These are phyloP conservation scores for Blastobotrys petasosporus DNA, from an alignment of 1,139 yeast genomes.

Conservation along the genomic window DNA sequence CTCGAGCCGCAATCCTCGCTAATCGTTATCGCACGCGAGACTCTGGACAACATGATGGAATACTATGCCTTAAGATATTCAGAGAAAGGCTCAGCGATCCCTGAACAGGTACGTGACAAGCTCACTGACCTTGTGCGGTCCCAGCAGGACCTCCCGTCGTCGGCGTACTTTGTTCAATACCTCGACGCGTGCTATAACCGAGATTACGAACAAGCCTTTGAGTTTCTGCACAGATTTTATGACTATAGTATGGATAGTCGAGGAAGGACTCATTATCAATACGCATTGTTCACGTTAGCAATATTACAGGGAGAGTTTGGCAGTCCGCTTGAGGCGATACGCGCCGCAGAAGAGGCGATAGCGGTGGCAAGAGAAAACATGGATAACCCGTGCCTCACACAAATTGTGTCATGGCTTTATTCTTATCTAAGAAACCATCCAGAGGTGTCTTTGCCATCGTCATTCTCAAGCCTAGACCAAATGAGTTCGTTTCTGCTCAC, in stretches of 20 bases:
- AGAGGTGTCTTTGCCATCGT: conserved; percentile 28
- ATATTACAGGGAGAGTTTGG: conserved; percentile 72
- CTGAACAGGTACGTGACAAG: conserved; percentile 41
- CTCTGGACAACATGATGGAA: conserved; percentile 47
- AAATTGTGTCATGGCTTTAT: conserved; percentile 74
- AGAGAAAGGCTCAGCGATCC: conserved; percentile 36
- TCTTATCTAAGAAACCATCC: conserved; percentile 68
- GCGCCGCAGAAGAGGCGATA: conserved; percentile 82
- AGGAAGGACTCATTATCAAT: conserved; percentile 65
- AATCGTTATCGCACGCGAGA: conserved; percentile 43
- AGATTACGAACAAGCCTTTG: conserved; percentile 69
- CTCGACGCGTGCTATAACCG: conserved; percentile 55
- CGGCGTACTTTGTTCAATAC: conserved; percentile 59
- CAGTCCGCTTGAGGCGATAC: conserved; percentile 65
- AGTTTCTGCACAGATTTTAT: conserved; percentile 70
- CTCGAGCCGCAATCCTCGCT: neutral
- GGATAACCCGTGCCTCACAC: conserved; percentile 67
- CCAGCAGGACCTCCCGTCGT: conserved; percentile 52
- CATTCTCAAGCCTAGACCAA: conserved; percentile 45
- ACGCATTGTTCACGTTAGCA: conserved; percentile 75
- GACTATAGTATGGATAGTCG: conserved; percentile 77
- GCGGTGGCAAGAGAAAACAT: conserved; percentile 82
- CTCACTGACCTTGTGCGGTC: conserved; percentile 47
- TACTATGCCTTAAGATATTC: conserved; percentile 55
- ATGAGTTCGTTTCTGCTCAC: conserved; percentile 56